Evolutionary conservation across 192 early-diverging fungal species (phyloP).

Genomic region (Coemansia sp.): DNA sequence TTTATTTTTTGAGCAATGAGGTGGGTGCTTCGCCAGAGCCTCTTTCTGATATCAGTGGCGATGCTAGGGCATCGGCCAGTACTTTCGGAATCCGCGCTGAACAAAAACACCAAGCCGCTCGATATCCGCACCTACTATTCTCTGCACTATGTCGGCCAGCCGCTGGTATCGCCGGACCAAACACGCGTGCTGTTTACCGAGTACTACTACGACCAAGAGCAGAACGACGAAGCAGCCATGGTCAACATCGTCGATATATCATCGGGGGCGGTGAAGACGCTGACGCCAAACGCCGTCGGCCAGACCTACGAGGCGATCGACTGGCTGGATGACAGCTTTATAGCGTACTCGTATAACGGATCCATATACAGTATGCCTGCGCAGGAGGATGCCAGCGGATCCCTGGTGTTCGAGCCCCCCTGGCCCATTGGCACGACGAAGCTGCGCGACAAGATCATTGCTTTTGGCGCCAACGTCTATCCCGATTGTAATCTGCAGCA

Average conservation of each 20-base stretch:
- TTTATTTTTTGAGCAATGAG: not conserved
- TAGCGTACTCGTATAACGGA: slow-evolving; percentile 31
- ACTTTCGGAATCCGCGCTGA: not conserved
- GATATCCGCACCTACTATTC: slow-evolving; percentile 28
- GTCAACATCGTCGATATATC: slow-evolving; percentile 24
- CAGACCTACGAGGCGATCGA: slow-evolving; percentile 18
- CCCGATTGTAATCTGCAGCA: slow-evolving; percentile 50
- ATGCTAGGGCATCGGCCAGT: not conserved
- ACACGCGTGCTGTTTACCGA: slow-evolving; percentile 21
- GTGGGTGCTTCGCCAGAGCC: not conserved
- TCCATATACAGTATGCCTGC: slow-evolving; percentile 11
- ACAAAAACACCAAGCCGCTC: slow-evolving; percentile 24
- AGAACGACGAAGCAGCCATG: slow-evolving; percentile 19
- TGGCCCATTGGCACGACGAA: slow-evolving; percentile 8
- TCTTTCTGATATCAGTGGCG: too few relatives aligned
- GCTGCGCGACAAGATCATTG: not conserved
- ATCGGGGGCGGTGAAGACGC: slow-evolving; percentile 3
- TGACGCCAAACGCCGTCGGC: slow-evolving; percentile 16
- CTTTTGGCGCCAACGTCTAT: slow-evolving; percentile 50
- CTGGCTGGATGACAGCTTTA: slow-evolving; percentile 26
- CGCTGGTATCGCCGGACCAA: slow-evolving; percentile 29
- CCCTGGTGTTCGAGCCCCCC: slow-evolving; percentile 14
- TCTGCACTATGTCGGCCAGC: slow-evolving; percentile 16
- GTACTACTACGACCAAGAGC: slow-evolving; percentile 23
- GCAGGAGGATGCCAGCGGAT: slow-evolving; percentile 6